Evolutionary conservation across 179 eudicot genomes (phyloP).

Genomic region (Vitellaria paradoxa): DNA sequence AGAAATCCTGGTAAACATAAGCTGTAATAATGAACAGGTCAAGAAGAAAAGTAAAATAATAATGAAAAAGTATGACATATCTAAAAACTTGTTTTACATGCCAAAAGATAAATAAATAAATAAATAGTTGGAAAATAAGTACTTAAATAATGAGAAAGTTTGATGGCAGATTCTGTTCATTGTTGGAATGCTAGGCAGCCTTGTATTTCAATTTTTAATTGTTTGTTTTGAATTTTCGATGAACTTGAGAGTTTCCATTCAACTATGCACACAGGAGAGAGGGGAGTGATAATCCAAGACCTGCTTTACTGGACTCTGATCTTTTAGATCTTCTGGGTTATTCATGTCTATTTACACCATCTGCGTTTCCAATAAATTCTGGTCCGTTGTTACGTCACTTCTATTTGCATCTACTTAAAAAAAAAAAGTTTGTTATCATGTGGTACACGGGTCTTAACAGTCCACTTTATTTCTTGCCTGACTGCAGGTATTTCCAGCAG

Average conservation of each 20-base stretch:
- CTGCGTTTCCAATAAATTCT: too few relatives aligned
- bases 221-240: too few relatives aligned
- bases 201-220: too few relatives aligned
- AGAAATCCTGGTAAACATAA: too few relatives aligned
- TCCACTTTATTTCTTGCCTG: conserved; percentile 1
- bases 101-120: too few relatives aligned
- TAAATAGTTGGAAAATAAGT: not conserved
- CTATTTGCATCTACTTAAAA: not conserved
- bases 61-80: too few relatives aligned
- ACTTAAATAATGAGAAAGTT: too few relatives aligned
- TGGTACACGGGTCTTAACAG: conserved; percentile 2
- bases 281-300: not conserved
- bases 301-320: not conserved
- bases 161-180: too few relatives aligned
- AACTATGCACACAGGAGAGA: not conserved
- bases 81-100: too few relatives aligned
- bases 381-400: not conserved
- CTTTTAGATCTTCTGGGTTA: not conserved
- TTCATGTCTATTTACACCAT: not conserved
- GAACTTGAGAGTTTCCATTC: not conserved
- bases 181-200: too few relatives aligned
- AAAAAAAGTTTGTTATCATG: not conserved
- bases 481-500: conserved; percentile 87
- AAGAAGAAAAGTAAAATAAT: too few relatives aligned
- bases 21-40: too few relatives aligned